phyloP scores from a whole-genome alignment of 148 eudicot species.

The Polygonum aviculare region DNA sequence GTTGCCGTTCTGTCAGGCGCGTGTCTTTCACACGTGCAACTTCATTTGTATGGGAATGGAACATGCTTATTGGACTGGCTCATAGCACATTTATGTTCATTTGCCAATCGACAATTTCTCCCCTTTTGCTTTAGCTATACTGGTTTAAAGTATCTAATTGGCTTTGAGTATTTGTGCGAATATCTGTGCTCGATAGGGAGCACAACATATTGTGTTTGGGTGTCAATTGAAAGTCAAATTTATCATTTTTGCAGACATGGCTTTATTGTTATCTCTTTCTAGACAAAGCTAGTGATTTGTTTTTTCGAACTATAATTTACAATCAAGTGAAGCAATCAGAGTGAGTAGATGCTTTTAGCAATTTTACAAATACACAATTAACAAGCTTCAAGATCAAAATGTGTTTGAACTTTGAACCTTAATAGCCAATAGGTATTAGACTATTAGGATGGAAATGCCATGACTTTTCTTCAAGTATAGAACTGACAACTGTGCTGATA shows the following conservation, averaged over 20 bases:
- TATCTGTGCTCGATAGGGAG: background rate
- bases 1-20: background rate
- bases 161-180: background rate
- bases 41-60: background rate
- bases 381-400: background rate
- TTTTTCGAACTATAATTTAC: background rate
- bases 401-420: background rate
- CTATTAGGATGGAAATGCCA: background rate
- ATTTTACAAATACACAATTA: background rate
- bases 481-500: background rate
- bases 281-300: background rate
- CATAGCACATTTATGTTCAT: background rate
- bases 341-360: background rate
- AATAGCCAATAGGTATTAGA: background rate
- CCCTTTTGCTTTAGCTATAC: background rate
- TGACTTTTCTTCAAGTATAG: constrained; percentile 1
- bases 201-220: background rate
- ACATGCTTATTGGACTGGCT: background rate
- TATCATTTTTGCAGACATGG: background rate
- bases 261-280: background rate
- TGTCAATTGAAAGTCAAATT: background rate
- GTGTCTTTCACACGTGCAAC: background rate
- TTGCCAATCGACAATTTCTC: background rate
- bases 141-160: background rate
- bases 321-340: background rate